Base-by-base conservation (phyloP, 768 basidiomycete species). In the Collybiopsis confluens region DNA sequence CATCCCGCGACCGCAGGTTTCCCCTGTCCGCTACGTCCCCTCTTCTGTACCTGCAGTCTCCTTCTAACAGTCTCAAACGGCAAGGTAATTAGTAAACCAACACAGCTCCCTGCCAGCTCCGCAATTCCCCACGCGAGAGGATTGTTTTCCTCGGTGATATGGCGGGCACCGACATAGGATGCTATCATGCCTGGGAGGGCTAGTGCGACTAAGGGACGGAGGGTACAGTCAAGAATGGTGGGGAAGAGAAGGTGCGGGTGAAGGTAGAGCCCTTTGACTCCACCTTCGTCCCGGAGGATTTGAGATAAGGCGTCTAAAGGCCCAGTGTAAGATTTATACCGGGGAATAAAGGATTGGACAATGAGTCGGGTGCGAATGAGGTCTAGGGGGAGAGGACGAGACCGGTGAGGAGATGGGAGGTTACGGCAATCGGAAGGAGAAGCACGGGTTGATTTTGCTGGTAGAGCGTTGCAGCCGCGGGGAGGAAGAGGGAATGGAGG, bases 51-150 rank as follows among this genome's bases (percentile, higher is more conserved):
- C 66, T 99, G 96, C 52, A 99, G 70, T 59, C 97, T 78, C 59
- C 90, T 77, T 26, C 97, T 81, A 41, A 97, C 82, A 2, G 97
- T 98, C 75, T 98, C 96, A 59, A 99, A 82, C 0, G 97, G 97
- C 27, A 98, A 77, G 6, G 90, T 90, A 52, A 94, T 71, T 35
- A 97, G 71, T 16, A 96, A 74, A 2, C 88, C 84, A 49, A 85
- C 62, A 68, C 85, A 81, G 71, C 82, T 78, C 58, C 85, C 79
- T 58, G 82, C 70, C 28, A 97, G 81, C 65, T 97, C 92, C 20
- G 85, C 80, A 24, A 92, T 66, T 4, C 82, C 82, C 82, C 92
- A 96, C 2, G 82, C 79, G 52, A 93, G 65, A 0, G 95, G 94
- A 54, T 88, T 85, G n/a, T 84, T 76, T 53, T 93, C 88, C 45